Percentiles rank a stretch among this genome's conserved stretches.
Evolutionary conservation across 2,329 filamentous ascomycete genomes (phyloP).

Genomic region (Botrytis byssoidea): DNA sequence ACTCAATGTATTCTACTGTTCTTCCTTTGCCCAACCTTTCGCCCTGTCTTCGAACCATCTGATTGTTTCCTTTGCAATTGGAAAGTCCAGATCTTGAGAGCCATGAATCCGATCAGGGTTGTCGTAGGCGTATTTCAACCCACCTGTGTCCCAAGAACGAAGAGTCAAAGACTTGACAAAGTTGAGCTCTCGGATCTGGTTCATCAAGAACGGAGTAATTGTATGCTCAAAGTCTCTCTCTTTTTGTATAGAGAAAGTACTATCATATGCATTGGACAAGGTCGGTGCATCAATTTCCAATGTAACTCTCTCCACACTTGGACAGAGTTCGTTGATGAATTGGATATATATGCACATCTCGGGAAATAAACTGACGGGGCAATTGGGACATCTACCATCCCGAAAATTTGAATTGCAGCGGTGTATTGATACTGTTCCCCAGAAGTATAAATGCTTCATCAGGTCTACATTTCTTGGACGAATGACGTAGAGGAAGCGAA

Average conservation of each 20-base stretch:
- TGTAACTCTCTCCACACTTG: neutral
- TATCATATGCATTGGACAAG: neutral
- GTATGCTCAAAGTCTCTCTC: neutral
- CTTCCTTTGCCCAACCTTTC: neutral
- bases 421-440: neutral
- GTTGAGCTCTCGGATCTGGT: neutral
- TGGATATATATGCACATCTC: neutral
- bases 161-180: neutral
- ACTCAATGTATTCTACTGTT: neutral
- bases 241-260: neutral
- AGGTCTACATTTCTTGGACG: slow-evolving; percentile 18
- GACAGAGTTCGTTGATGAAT: neutral
- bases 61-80: neutral
- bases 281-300: neutral
- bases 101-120: neutral
- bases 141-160: neutral
- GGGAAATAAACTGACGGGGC: neutral
- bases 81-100: neutral
- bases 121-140: neutral
- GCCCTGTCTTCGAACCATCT: neutral
- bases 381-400: neutral
- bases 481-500: slow-evolving; percentile 24
- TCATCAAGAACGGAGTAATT: neutral
- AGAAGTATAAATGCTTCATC: slow-evolving; percentile 11
- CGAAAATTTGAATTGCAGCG: neutral